Evolutionary conservation across 176 grass and related monocot species (phyloP).

Genomic region (Oryza glumipatula): DNA sequence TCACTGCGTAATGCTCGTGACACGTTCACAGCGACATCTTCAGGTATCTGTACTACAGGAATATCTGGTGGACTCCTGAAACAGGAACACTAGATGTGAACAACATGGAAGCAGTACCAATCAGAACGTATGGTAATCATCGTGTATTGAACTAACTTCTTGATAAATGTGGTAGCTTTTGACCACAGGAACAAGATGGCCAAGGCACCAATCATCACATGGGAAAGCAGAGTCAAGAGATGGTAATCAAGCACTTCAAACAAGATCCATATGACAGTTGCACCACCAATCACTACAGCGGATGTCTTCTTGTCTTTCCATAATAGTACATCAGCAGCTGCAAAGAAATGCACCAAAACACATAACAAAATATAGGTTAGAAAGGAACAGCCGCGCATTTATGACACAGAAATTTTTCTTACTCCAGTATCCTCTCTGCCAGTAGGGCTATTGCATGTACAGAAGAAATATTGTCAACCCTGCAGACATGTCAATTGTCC

Average conservation of each 20-base stretch:
- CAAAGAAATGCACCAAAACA: slow-evolving; percentile 24
- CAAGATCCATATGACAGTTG: slow-evolving; percentile 77
- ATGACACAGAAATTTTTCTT: not conserved
- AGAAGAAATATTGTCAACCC: not conserved
- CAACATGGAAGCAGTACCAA: not conserved
- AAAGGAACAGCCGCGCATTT: not conserved
- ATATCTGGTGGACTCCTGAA: slow-evolving; percentile 63
- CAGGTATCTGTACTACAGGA: slow-evolving; percentile 66
- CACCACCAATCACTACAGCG: slow-evolving; percentile 56
- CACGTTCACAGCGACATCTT: slow-evolving; percentile 62
- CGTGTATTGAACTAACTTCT: slow-evolving; percentile 48
- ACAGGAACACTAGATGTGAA: slow-evolving; percentile 26
- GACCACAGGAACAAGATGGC: slow-evolving; percentile 77
- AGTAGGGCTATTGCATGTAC: not conserved
- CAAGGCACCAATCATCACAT: slow-evolving; percentile 66
- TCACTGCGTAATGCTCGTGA: slow-evolving; percentile 56
- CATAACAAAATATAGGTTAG: not conserved
- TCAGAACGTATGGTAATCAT: not conserved
- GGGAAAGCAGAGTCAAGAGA: slow-evolving; percentile 71
- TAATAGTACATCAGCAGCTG: slow-evolving; percentile 90
- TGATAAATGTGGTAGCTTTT: slow-evolving; percentile 73
- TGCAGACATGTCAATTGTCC: not conserved
- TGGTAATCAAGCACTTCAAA: slow-evolving; percentile 87
- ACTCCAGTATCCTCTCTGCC: not conserved
- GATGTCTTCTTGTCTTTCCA: slow-evolving; percentile 97